Base-by-base conservation (phyloP, 2,329 filamentous ascomycete genomes). In the Trichoderma simmonsii region DNA sequence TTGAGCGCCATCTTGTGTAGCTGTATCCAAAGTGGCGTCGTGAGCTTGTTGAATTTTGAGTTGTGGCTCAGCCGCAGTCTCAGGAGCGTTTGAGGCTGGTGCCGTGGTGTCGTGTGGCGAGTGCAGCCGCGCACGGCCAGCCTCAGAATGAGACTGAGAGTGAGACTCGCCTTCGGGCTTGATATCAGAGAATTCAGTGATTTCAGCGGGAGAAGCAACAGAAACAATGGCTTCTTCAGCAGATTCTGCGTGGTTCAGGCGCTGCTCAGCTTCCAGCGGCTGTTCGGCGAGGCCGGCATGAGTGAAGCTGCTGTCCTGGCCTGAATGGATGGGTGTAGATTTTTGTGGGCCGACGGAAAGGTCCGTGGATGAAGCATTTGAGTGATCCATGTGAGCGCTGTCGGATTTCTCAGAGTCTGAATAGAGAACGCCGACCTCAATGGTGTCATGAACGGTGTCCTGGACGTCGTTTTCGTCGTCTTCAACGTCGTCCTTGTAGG, bases 361-460 rank as follows among this genome's bases (percentile, higher is more conserved):
- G 34, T 75, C 74, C 43, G 79, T 74, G 7, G 80, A 80, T 59
- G 79, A 81, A 72, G 74, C 72, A 71, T 78, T 77, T 63, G 78
- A 78, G 63, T 73, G 75, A 63, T 75, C 75, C 60, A 73, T 70
- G 12, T 75, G 76, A 56, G 73, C 75, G 24, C 75, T 67, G 34
- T 81, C 80, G 28, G 78, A 78, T 56, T 79, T 78, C 57, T 79
- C 78, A 65, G 77, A 72, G 64, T 81, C 80, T 32, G 80, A 79
- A 56, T 77, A 79, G 36, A 78, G 79, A 54, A 85, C 84, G 61
- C 86, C 85, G 63, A 89, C 87, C 75, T 89, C 85, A 73, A 89
- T 89, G 15, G 86, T 88, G 76, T 89, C 87, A 76, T 87, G 84
- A 30, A 88, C 85, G 15, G 86, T 88, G 76, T 89, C 87, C 76